Evolutionary conservation across 169 alveolate genomes (phyloP), one percentile per base, ranked within the genome.

Genomic region (Plasmodium adleri): DNA sequence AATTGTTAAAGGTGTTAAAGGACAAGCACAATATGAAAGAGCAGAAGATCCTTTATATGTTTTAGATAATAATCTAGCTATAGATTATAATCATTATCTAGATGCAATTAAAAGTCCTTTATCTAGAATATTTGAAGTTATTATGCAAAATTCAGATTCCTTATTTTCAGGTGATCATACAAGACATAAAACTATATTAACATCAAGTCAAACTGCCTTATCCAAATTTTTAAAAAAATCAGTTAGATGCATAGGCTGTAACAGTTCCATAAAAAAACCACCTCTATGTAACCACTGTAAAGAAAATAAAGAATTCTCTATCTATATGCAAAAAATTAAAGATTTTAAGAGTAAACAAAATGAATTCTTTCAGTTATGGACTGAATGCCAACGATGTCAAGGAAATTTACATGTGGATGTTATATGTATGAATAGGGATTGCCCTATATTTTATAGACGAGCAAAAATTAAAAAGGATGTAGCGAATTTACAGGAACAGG

Each of bases 21-120:
- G 98, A 28, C 96, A 97, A 22, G 98, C 97, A 64, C 98, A 95
- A 72, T 98, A 98, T 92, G 99, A 99, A 93, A 95, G 98, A 74
- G 99, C 99, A 26, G 99, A 99, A 92, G 99, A 99, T 91, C 99
- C 99, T 60, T 92, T 98, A 39, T 98, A 96, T 93, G 99, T 98
- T 6, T 93, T 98, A 59, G 98, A 98, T 88, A 95, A 98, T 80
- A 98, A 97, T 92, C 89, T 98, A 39, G 99, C 99, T 3, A 97
- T 99, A 22, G 99, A 99, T 92, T 97, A 98, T 50, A 98, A 97
- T 87, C 98, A 98, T 91, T 99, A 99, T 95, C 95, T 98, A 52
- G 99, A 98, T 73, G 96, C 98, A 78, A 76, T 98, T 43, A 98
- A 98, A 92, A 92, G 95, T 56, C 98, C 99, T 1, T 88, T 98